Percentiles rank a stretch among this genome's conserved stretches.
phyloP scores from a whole-genome alignment of 2,329 filamentous ascomycete species.

The Aspergillus fijiensis region DNA sequence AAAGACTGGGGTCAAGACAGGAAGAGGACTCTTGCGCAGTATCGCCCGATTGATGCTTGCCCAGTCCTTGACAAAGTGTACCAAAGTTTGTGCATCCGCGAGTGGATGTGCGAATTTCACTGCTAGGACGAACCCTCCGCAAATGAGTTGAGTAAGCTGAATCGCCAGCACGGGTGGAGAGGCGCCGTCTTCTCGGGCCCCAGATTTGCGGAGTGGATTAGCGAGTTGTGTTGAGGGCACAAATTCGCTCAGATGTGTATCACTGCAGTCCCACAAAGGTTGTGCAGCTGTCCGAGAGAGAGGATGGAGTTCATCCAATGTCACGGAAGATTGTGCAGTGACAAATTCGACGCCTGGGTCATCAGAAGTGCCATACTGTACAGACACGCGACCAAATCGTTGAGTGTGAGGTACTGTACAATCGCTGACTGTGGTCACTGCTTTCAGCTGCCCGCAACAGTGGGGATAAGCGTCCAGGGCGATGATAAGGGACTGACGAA shows the following conservation, averaged over 20 bases:
- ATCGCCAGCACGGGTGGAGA: constrained; percentile 36
- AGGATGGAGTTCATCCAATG: constrained; percentile 23
- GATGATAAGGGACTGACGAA: constrained; percentile 16
- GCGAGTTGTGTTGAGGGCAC: constrained; percentile 6
- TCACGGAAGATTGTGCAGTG: constrained; percentile 23
- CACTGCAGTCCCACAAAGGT: constrained; percentile 14
- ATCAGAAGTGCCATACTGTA: constrained; percentile 33
- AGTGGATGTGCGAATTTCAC: constrained; percentile 48
- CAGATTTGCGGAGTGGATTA: constrained; percentile 23
- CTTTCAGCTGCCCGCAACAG: constrained; percentile 43
- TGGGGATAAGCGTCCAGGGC: constrained; percentile 35
- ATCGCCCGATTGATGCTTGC: constrained; percentile 29
- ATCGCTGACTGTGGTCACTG: constrained; percentile 8
- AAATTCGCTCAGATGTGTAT: background rate
- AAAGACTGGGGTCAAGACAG: constrained; percentile 35
- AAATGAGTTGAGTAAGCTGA: constrained; percentile 44
- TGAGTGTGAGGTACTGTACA: constrained; percentile 2
- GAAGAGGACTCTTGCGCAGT: background rate
- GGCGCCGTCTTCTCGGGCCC: constrained; percentile 36
- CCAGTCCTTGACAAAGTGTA: constrained; percentile 48
- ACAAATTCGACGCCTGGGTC: constrained; percentile 48
- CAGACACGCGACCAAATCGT: constrained; percentile 33
- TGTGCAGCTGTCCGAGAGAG: constrained; percentile 22
- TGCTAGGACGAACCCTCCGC: constrained; percentile 45
- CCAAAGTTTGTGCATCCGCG: constrained; percentile 47